These are phyloP conservation scores for Vicia villosa DNA, from an alignment of 306 rosid genomes.

Conservation along the genomic window DNA sequence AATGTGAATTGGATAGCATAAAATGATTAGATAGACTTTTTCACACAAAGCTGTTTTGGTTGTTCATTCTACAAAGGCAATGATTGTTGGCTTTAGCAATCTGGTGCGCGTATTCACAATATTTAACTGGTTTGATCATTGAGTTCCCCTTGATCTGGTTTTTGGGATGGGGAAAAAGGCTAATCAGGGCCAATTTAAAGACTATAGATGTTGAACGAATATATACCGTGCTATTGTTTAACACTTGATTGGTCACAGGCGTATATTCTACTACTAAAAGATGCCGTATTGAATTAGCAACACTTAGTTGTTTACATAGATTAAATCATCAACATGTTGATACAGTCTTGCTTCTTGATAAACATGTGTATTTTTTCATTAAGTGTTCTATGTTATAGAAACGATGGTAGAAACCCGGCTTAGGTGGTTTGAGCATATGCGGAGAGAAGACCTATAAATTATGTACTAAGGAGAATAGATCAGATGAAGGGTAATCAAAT, in stretches of 20 bases:
- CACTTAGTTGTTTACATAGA: background rate
- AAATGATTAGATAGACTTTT: conserved; percentile 2
- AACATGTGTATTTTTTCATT: background rate
- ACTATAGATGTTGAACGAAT: background rate
- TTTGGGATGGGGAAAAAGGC: conserved; percentile 8
- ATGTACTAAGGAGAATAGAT: too few species aligned
- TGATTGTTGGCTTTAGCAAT: conserved; percentile 18
- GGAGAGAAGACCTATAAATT: too few species aligned
- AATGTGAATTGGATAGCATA: background rate
- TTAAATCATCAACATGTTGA: conserved; percentile 16
- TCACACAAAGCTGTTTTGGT: conserved; percentile 2
- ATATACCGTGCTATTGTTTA: background rate
- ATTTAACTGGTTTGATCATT: conserved; percentile 23
- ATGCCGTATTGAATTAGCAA: background rate
- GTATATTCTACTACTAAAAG: background rate
- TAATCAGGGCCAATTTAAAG: conserved; percentile 11
- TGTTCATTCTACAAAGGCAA: conserved; percentile 17
- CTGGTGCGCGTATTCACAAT: background rate
- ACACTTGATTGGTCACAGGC: background rate
- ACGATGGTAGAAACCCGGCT: too few species aligned
- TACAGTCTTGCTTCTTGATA: conserved; percentile 8
- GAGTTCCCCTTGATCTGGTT: conserved; percentile 24
- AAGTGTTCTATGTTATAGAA: background rate
- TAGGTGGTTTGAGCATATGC: too few species aligned
- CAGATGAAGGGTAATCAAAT: too few species aligned